Conservation (phyloP, 2,329 filamentous ascomycete species). For the Sporothrix luriei region DNA sequence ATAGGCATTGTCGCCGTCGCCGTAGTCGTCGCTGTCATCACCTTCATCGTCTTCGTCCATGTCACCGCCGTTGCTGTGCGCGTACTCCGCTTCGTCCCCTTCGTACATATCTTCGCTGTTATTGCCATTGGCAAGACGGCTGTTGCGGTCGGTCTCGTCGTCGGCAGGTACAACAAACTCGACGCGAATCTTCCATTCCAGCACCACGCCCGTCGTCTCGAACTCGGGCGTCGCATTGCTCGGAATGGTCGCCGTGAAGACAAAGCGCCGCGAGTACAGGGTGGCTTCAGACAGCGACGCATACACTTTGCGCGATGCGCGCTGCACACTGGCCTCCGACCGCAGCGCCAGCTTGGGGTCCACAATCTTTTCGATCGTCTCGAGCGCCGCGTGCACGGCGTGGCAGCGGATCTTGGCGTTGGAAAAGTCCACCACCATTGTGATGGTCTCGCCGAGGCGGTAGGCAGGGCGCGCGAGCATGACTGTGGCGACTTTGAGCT, state of each 20-base stretch:
- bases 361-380: slow-evolving; percentile 84
- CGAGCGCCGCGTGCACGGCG: slow-evolving; percentile 78
- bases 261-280: slow-evolving; percentile 74
- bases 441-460: slow-evolving; percentile 83
- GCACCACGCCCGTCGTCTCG: slow-evolving; percentile 80
- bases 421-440: slow-evolving; percentile 80
- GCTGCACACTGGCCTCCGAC: slow-evolving; percentile 80
- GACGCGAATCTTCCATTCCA: slow-evolving; percentile 86
- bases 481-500: slow-evolving; percentile 86
- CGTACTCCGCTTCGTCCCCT: slow-evolving; percentile 26
- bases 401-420: slow-evolving; percentile 80
- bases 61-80: slow-evolving; percentile 38
- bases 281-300: slow-evolving; percentile 78
- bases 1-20: background rate
- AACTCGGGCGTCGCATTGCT: slow-evolving; percentile 85
- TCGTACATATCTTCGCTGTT: slow-evolving; percentile 37
- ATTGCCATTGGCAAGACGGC: slow-evolving; percentile 42
- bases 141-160: slow-evolving; percentile 39
- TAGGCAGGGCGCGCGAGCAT: slow-evolving; percentile 87
- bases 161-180: slow-evolving; percentile 80
- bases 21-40: background rate
- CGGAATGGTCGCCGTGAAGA: slow-evolving; percentile 83
- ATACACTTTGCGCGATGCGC: slow-evolving; percentile 82
- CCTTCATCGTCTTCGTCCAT: slow-evolving; percentile 38
- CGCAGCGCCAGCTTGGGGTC: slow-evolving; percentile 79